Percentiles rank a stretch among this genome's conserved stretches.
Conservation (phyloP, 2,329 filamentous ascomycete species). For the Aspergillus candidus region DNA sequence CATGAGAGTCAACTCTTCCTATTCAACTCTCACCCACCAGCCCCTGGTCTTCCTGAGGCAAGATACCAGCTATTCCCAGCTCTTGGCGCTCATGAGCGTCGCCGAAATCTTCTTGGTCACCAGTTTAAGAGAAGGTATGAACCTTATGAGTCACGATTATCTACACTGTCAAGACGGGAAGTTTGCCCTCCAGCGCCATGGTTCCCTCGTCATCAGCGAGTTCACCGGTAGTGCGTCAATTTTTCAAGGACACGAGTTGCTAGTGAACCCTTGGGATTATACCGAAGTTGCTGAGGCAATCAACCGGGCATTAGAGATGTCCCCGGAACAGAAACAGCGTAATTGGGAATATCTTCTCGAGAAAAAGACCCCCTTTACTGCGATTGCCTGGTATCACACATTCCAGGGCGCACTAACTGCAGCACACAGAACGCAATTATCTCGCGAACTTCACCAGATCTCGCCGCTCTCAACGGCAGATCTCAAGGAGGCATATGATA, state of each 20-base stretch:
- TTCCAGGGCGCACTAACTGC: constrained; percentile 64
- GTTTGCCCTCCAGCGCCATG: constrained; percentile 65
- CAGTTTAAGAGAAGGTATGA: constrained; percentile 93
- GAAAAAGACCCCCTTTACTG: constrained; percentile 71
- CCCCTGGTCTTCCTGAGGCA: constrained; percentile 88
- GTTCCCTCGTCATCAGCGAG: constrained; percentile 84
- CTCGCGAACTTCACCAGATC: constrained; percentile 71
- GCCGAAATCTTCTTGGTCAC: constrained; percentile 90
- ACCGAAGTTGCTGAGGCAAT: constrained; percentile 79
- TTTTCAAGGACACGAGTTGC: constrained; percentile 70
- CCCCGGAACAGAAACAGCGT: constrained; percentile 61
- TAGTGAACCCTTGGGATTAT: constrained; percentile 94
- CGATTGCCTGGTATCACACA: constrained; percentile 70
- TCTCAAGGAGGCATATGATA: constrained; percentile 60
- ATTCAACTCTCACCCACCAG: constrained; percentile 83
- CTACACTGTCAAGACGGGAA: constrained; percentile 84
- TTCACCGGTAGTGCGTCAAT: constrained; percentile 88
- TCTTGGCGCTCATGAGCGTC: constrained; percentile 80
- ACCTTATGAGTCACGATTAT: constrained; percentile 87
- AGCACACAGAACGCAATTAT: constrained; percentile 72
- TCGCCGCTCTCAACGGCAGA: constrained; percentile 66
- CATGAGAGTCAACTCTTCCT: constrained; percentile 81
- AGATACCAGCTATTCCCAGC: constrained; percentile 86
- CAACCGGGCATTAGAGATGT: constrained; percentile 75
- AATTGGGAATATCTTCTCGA: constrained; percentile 69